phyloP scores from a whole-genome alignment of 2,329 filamentous ascomycete species.

The Apiospora kogelbergensis region DNA sequence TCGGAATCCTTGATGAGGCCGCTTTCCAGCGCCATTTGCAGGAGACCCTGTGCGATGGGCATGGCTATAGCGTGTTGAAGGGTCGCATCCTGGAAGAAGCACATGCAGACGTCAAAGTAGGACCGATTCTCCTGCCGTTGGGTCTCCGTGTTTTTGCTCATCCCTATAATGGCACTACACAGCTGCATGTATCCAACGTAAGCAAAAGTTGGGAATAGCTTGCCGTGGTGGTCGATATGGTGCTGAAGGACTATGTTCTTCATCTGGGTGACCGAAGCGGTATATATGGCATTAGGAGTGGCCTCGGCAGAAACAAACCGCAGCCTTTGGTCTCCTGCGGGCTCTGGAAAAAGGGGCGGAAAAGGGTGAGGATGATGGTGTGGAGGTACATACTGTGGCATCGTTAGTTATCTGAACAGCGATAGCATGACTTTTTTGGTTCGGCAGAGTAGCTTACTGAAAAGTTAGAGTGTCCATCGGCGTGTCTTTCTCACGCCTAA shows the following conservation, averaged over 20 bases:
- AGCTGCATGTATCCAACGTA: background rate
- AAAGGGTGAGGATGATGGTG: background rate
- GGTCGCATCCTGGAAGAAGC: background rate
- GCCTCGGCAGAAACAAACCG: background rate
- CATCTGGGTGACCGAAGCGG: conserved; percentile 3
- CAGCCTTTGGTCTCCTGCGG: background rate
- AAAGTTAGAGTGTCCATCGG: background rate
- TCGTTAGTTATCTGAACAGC: background rate
- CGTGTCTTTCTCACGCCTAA: background rate
- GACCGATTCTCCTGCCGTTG: background rate
- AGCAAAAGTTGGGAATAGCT: background rate
- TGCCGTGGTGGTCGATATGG: background rate
- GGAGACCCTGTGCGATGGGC: background rate
- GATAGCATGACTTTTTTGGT: too few species aligned
- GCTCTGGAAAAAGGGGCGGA: background rate
- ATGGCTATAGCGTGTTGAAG: background rate
- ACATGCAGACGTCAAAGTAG: background rate
- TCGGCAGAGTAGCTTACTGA: background rate
- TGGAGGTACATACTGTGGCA: background rate
- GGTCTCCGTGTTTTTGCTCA: background rate
- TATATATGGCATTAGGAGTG: background rate
- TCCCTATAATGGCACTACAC: background rate
- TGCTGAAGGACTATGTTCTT: background rate
- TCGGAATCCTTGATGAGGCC: background rate
- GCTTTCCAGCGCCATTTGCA: background rate